These are phyloP conservation scores for Pseudozyma sp. DNA, from an alignment of 1,284 basidiomycete genomes.

Conservation along the genomic window DNA sequence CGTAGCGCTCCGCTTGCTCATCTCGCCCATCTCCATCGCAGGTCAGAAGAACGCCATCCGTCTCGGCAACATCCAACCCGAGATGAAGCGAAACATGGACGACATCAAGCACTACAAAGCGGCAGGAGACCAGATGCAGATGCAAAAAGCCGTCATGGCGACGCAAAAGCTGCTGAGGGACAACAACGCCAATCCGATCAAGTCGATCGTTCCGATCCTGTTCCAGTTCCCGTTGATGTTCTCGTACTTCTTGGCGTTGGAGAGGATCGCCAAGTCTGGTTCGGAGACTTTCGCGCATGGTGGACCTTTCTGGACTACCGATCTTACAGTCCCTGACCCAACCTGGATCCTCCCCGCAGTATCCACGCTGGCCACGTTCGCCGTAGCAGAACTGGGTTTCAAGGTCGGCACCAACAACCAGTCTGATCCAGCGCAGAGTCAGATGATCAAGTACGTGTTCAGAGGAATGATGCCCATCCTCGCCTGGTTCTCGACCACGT, in stretches of 20 bases:
- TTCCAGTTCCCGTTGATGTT: slow-evolving; percentile 82
- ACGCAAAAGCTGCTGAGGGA: slow-evolving; percentile 77
- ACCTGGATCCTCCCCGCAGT: slow-evolving; percentile 80
- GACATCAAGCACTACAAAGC: slow-evolving; percentile 72
- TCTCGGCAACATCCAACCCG: slow-evolving; percentile 76
- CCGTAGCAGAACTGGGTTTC: slow-evolving; percentile 75
- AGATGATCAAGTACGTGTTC: slow-evolving; percentile 80
- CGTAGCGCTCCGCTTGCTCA: slow-evolving; percentile 76
- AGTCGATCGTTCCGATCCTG: slow-evolving; percentile 75
- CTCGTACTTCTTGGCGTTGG: slow-evolving; percentile 86
- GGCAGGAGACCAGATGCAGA: slow-evolving; percentile 73
- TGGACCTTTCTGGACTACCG: slow-evolving; percentile 80
- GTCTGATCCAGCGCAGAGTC: slow-evolving; percentile 70
- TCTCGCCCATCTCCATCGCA: slow-evolving; percentile 79
- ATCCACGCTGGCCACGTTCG: slow-evolving; percentile 76
- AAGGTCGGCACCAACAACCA: slow-evolving; percentile 72
- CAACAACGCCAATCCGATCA: slow-evolving; percentile 77
- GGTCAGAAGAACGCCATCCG: slow-evolving; percentile 78
- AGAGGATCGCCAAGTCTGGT: slow-evolving; percentile 78
- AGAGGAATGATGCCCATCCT: slow-evolving; percentile 75
- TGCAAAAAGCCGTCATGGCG: slow-evolving; percentile 74
- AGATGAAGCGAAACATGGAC: slow-evolving; percentile 75
- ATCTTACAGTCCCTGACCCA: slow-evolving; percentile 84
- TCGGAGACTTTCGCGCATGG: slow-evolving; percentile 81
- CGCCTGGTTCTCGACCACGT: slow-evolving; percentile 74